Evolutionary conservation across 2,329 filamentous ascomycete genomes (phyloP), one percentile per base, ranked within the genome.

Genomic region (Fusarium sp.): DNA sequence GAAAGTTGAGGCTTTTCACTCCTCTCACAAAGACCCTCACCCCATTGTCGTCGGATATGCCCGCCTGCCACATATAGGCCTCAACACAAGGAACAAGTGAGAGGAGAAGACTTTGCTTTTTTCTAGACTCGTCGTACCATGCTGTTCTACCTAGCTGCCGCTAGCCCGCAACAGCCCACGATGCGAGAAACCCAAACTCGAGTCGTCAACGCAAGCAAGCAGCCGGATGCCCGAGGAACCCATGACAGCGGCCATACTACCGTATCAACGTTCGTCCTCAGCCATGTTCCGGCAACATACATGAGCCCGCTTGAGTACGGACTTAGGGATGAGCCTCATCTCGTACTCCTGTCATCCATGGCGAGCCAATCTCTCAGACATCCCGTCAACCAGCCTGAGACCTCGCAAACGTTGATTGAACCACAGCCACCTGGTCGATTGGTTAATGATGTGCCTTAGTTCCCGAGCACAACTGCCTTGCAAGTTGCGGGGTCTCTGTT

Each of bases 81-180:
- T 69, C 50, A 42, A 63, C 64, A 69, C 63, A 57, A 35, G 36
- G 29, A 29, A 58, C 50, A 36, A 45, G 36, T 27, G 40, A 63
- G 27, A 50, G 58, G 56, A 50, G 40, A 69, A 40, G 22, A 22
- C 60, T 69, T 78, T 78, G 67, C 67, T 77, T 76, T 74, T 66
- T 77, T 66, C 65, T 61, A 20, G 58, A 58, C 58, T 68, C 29
- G 66, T 78, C 74, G 74, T 77, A 77, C 67, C 70, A 78, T 77
- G 38, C 50, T 33, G 57, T 69, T 67, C 47, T 63, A 58, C 66
- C 54, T 61, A 20, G 50, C 31, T 61, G 58, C 68, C 72, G 62
- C 66, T 75, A 54, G 65, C 63, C 60, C 64, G 59, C 67, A 66
- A 68, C 62, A 38, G 50, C 22, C 57, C 50, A 31, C 40, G 36